Conservation (phyloP, 2,329 filamentous ascomycete genomes). For the Nigrospora sphaerica region DNA sequence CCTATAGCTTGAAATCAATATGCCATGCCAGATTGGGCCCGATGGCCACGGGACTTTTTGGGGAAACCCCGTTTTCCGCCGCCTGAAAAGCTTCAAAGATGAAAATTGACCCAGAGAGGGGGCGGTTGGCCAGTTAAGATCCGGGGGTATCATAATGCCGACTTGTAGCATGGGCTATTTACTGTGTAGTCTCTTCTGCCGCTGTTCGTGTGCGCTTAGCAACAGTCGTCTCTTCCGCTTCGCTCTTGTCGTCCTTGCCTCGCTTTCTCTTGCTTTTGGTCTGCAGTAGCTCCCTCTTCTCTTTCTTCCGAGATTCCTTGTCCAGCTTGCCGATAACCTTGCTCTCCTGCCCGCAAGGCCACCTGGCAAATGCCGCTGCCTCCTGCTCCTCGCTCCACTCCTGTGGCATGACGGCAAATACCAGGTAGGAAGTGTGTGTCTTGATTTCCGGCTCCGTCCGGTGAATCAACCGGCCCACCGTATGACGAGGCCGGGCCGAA, state of each 20-base stretch:
- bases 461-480: slow-evolving; percentile 72
- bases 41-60: too few species aligned
- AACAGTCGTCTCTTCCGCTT: neutral
- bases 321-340: slow-evolving; percentile 46
- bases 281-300: slow-evolving; percentile 46
- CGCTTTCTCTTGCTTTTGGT: slow-evolving; percentile 33
- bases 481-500: slow-evolving; percentile 12
- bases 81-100: too few species aligned
- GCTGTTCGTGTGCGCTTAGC: neutral
- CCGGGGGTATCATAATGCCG: too few species aligned
- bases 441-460: slow-evolving; percentile 83
- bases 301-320: slow-evolving; percentile 46
- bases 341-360: slow-evolving; percentile 51
- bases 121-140: too few species aligned
- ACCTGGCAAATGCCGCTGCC: slow-evolving; percentile 54
- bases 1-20: too few species aligned
- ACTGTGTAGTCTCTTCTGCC: neutral
- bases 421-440: slow-evolving; percentile 94
- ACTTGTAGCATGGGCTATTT: too few species aligned
- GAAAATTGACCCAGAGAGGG: too few species aligned
- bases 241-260: slow-evolving; percentile 5
- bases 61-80: too few species aligned
- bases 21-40: too few species aligned
- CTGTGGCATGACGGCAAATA: slow-evolving; percentile 83
- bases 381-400: slow-evolving; percentile 85